Evolutionary conservation across 2,329 filamentous ascomycete genomes (phyloP).

Genomic region (Penicillium hordei): DNA sequence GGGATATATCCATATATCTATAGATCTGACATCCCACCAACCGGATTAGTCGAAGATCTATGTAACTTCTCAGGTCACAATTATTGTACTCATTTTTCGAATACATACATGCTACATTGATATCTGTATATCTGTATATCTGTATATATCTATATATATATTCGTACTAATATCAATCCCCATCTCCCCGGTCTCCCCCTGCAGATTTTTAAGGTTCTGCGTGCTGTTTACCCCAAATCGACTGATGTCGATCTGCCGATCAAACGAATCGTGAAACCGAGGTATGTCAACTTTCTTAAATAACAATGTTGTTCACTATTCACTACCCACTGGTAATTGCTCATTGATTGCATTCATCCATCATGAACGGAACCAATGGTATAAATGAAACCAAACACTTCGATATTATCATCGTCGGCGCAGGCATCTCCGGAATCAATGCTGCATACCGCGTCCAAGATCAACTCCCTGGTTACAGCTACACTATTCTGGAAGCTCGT

Average conservation of each 20-base stretch:
- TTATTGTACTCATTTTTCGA: background rate
- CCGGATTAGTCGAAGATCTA: background rate
- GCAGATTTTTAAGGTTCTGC: background rate
- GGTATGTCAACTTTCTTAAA: conserved; percentile 21
- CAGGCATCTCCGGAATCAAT: conserved; percentile 75
- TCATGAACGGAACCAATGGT: conserved; percentile 9
- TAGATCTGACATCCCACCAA: background rate
- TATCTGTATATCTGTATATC: too few species aligned
- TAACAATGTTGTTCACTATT: background rate
- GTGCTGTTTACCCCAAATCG: background rate
- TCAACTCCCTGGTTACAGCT: conserved; percentile 56
- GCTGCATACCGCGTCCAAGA: conserved; percentile 68
- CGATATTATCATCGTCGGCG: conserved; percentile 67
- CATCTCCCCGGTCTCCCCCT: background rate
- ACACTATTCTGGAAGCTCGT: conserved; percentile 68
- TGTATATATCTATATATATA: background rate
- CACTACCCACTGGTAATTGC: background rate
- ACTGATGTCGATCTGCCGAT: background rate
- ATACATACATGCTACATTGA: background rate
- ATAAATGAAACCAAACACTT: conserved; percentile 22
- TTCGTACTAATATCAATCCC: background rate
- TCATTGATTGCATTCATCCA: background rate
- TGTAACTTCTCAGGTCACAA: background rate
- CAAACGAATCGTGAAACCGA: conserved; percentile 17
- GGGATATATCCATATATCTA: too few species aligned